Conservation (phyloP, 257 asterid genomes). For the Anisodus acutangulus region DNA sequence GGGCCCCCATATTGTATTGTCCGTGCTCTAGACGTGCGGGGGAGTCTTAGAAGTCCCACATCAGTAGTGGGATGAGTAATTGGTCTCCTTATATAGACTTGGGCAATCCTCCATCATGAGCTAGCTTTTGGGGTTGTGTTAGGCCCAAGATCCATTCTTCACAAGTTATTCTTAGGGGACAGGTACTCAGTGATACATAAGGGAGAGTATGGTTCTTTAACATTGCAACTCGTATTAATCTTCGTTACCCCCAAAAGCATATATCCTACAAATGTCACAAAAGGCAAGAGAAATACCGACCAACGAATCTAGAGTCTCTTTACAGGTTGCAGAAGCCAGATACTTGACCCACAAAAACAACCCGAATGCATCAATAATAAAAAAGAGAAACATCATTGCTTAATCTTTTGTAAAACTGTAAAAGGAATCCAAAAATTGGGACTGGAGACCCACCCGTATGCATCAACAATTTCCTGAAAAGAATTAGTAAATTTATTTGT, state of each 20-base stretch:
- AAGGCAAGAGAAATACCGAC: background rate
- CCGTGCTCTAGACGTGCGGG: too few relatives aligned
- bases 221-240: background rate
- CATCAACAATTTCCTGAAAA: constrained; percentile 94
- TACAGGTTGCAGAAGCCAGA: constrained; percentile 12
- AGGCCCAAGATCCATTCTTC: too few relatives aligned
- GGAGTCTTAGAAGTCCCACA: too few relatives aligned
- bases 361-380: background rate
- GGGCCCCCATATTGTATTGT: too few relatives aligned
- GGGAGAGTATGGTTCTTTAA: background rate
- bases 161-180: background rate
- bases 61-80: too few relatives aligned
- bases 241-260: background rate
- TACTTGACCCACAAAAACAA: constrained; percentile 7
- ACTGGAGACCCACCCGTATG: constrained; percentile 83
- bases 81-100: too few relatives aligned
- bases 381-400: background rate
- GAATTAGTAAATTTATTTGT: constrained; percentile 92
- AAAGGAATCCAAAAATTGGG: constrained; percentile 18
- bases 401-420: background rate
- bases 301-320: background rate
- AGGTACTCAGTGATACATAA: background rate
- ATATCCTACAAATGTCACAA: background rate
- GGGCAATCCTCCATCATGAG: too few relatives aligned
- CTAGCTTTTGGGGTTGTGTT: too few relatives aligned